These are phyloP conservation scores for Mixia osmundae DNA, from an alignment of 1,284 basidiomycete genomes.

Conservation along the genomic window DNA sequence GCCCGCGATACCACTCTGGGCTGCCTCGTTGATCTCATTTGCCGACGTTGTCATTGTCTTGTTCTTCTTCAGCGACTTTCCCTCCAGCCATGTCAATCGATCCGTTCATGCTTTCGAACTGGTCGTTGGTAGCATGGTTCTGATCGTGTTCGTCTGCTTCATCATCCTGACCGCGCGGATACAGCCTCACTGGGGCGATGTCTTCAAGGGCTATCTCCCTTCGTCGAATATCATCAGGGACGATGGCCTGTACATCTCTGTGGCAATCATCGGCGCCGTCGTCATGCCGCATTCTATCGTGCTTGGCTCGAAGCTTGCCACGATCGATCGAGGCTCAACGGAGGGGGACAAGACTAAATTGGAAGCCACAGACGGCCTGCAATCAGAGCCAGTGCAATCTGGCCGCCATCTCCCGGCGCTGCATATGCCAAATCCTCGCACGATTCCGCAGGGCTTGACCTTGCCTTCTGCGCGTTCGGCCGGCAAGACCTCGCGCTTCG, in stretches of 20 bases:
- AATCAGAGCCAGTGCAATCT: background rate
- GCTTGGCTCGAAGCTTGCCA: conserved; percentile 62
- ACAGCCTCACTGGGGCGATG: conserved; percentile 45
- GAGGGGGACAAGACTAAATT: conserved; percentile 10
- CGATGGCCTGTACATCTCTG: conserved; percentile 50
- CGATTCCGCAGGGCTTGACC: conserved; percentile 6
- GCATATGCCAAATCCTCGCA: conserved; percentile 13
- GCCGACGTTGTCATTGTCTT: conserved; percentile 56
- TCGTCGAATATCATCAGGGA: conserved; percentile 35
- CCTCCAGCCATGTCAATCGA: conserved; percentile 15
- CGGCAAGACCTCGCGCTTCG: conserved; percentile 6
- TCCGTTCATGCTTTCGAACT: conserved; percentile 34
- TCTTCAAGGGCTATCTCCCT: conserved; percentile 69
- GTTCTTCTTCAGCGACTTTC: conserved; percentile 22
- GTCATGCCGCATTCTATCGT: conserved; percentile 80
- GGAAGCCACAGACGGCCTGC: conserved; percentile 1
- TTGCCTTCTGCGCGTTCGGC: conserved; percentile 19
- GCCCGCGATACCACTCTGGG: conserved; percentile 51
- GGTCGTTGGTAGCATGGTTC: conserved; percentile 39
- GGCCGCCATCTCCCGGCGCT: conserved; percentile 3
- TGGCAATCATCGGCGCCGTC: conserved; percentile 50
- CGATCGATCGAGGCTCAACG: conserved; percentile 37
- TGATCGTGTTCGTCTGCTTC: conserved; percentile 61
- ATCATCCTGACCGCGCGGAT: conserved; percentile 51
- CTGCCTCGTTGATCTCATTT: conserved; percentile 43